phyloP scores from a whole-genome alignment of 805 yeast genomes.

The Candida sakaeoensis region DNA sequence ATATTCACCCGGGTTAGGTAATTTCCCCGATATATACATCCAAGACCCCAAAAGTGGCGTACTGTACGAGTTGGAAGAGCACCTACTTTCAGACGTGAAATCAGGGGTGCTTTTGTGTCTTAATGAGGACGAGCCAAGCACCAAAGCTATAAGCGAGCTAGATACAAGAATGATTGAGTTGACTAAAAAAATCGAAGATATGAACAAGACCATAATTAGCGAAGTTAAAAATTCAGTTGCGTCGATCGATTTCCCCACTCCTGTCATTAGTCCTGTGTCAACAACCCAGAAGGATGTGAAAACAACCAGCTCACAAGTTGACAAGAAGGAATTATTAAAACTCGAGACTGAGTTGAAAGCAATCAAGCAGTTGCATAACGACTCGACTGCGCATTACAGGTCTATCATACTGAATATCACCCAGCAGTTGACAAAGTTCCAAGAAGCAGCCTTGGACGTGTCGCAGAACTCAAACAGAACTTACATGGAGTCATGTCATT shows the following conservation, averaged over 20 bases:
- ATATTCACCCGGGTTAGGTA: constrained; percentile 65
- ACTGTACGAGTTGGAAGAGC: constrained; percentile 79
- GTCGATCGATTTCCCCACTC: constrained; percentile 19
- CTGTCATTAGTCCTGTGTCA: constrained; percentile 6
- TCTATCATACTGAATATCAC: constrained; percentile 42
- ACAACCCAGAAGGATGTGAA: neutral
- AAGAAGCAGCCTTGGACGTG: constrained; percentile 40
- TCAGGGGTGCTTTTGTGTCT: constrained; percentile 60
- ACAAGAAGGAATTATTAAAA: constrained; percentile 32
- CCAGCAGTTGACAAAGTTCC: constrained; percentile 49
- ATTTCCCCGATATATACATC: constrained; percentile 77
- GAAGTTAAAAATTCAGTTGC: constrained; percentile 18
- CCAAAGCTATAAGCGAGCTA: constrained; percentile 16
- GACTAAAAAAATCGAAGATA: constrained; percentile 16
- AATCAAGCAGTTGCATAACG: constrained; percentile 52
- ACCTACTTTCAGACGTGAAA: constrained; percentile 51
- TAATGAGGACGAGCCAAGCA: constrained; percentile 40
- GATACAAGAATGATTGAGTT: constrained; percentile 18
- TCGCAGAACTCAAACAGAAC: constrained; percentile 39
- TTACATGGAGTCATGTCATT: constrained; percentile 76
- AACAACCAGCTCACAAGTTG: constrained; percentile 5
- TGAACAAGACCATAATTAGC: constrained; percentile 12
- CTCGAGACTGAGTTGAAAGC: constrained; percentile 58
- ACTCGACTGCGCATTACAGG: constrained; percentile 41
- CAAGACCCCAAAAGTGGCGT: constrained; percentile 57